These are phyloP conservation scores for Aspergillus sclerotiicarbonarius DNA, from an alignment of 495 filamentous ascomycete genomes.

Conservation along the genomic window DNA sequence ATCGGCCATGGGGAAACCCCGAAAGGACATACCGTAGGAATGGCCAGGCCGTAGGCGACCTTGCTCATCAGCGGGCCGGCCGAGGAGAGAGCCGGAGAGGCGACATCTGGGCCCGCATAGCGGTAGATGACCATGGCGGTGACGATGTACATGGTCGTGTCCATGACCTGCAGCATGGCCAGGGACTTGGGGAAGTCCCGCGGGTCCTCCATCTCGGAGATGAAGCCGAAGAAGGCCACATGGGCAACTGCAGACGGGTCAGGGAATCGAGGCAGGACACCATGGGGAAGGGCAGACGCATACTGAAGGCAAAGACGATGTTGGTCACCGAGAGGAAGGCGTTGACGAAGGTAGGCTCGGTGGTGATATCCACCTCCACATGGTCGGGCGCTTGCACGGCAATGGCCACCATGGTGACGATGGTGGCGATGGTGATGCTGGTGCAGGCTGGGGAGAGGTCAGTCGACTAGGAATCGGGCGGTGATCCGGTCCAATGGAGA, in stretches of 20 bases:
- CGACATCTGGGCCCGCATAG: slow-evolving; percentile 63
- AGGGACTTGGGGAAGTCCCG: slow-evolving; percentile 64
- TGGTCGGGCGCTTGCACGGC: slow-evolving; percentile 38
- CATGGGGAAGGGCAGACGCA: neutral
- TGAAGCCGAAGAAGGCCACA: slow-evolving; percentile 70
- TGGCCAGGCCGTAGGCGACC: slow-evolving; percentile 71
- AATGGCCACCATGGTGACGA: slow-evolving; percentile 68
- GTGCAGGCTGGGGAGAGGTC: slow-evolving; percentile 41
- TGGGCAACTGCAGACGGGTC: slow-evolving; percentile 44
- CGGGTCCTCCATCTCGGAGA: slow-evolving; percentile 70
- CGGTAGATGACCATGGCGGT: slow-evolving; percentile 56
- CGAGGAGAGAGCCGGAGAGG: slow-evolving; percentile 68
- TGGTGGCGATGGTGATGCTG: slow-evolving; percentile 65
- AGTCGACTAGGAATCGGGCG: neutral
- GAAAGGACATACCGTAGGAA: slow-evolving; percentile 56
- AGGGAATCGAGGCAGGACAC: neutral
- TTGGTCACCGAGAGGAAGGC: slow-evolving; percentile 34
- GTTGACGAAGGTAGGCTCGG: slow-evolving; percentile 23
- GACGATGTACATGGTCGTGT: slow-evolving; percentile 60
- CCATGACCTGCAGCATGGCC: slow-evolving; percentile 56
- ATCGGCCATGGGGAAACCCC: too few species aligned
- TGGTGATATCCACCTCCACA: slow-evolving; percentile 17
- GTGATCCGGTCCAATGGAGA: neutral
- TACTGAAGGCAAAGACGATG: slow-evolving; percentile 41
- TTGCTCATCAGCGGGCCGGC: slow-evolving; percentile 62